These are phyloP conservation scores for Ceratobasidium sp. DNA, from an alignment of 1,284 basidiomycete genomes.

Conservation along the genomic window DNA sequence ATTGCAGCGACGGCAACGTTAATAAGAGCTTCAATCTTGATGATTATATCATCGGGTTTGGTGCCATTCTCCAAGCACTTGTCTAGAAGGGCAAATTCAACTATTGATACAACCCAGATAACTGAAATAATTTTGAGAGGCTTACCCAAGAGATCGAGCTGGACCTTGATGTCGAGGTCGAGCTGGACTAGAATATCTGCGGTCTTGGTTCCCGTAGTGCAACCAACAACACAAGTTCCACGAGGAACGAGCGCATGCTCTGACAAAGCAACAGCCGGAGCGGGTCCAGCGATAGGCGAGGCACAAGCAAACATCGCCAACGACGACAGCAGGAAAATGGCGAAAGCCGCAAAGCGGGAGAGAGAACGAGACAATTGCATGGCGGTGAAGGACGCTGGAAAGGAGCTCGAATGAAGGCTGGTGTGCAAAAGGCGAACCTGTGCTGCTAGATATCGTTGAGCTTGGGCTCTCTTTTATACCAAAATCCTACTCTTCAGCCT, in stretches of 20 bases:
- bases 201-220: slow-evolving; percentile 24
- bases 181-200: slow-evolving; percentile 24
- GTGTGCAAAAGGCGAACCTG: slow-evolving; percentile 33
- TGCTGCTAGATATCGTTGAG: slow-evolving; percentile 22
- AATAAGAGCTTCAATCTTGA: slow-evolving; percentile 35
- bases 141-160: slow-evolving; percentile 24
- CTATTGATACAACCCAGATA: not conserved
- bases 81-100: not conserved
- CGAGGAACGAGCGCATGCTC: slow-evolving; percentile 35
- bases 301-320: slow-evolving; percentile 26
- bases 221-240: slow-evolving; percentile 18
- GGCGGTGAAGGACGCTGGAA: not conserved
- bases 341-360: slow-evolving; percentile 29
- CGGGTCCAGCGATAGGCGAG: slow-evolving; percentile 16
- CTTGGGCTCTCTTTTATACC: slow-evolving; percentile 1
- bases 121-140: too few species aligned
- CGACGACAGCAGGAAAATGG: slow-evolving; percentile 27
- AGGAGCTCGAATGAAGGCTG: not conserved
- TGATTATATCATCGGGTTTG: slow-evolving; percentile 6
- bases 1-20: slow-evolving; percentile 12
- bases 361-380: slow-evolving; percentile 22
- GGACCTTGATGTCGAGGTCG: slow-evolving; percentile 13
- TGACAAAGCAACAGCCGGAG: slow-evolving; percentile 10
- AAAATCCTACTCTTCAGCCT: not conserved
- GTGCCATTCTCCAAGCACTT: slow-evolving; percentile 25